A percentile compares a stretch with the other conserved stretches of the same genome.
Evolutionary conservation across 2,329 filamentous ascomycete genomes (phyloP).

Genomic region (Ceratocystis smalleyi): DNA sequence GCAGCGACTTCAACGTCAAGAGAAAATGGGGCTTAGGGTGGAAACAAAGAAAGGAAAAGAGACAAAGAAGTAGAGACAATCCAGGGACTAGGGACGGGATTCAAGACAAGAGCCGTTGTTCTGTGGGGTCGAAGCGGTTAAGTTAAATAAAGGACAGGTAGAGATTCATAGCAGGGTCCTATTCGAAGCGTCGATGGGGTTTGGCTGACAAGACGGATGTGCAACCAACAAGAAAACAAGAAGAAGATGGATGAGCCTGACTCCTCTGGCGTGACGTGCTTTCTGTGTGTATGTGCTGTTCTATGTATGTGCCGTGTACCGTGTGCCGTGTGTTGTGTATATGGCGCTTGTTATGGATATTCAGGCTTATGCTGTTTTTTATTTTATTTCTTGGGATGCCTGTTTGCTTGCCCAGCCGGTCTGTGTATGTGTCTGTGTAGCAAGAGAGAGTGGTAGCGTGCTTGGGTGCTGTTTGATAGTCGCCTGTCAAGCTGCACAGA

Average conservation of each 20-base stretch:
- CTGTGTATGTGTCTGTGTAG: background rate
- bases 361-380: background rate
- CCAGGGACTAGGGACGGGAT: background rate
- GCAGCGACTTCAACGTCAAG: background rate
- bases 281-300: background rate
- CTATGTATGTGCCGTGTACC: background rate
- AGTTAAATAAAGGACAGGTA: background rate
- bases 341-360: too few relatives aligned
- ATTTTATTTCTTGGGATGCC: background rate
- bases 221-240: background rate
- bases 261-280: constrained; percentile 1
- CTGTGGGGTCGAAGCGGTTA: background rate
- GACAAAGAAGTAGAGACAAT: background rate
- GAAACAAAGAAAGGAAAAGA: background rate
- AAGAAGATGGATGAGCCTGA: background rate
- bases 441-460: background rate
- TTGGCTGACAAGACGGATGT: constrained; percentile 1
- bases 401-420: background rate
- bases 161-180: background rate
- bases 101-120: background rate
- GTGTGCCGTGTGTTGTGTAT: background rate
- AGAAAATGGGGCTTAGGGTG: background rate
- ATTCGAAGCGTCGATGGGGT: background rate
- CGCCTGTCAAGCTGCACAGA: constrained; percentile 1
- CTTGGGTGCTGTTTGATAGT: background rate